A percentile compares a stretch with the other conserved stretches of the same genome.
phyloP scores from a whole-genome alignment of 169 alveolate species.

The Eimeria sp. region DNA sequence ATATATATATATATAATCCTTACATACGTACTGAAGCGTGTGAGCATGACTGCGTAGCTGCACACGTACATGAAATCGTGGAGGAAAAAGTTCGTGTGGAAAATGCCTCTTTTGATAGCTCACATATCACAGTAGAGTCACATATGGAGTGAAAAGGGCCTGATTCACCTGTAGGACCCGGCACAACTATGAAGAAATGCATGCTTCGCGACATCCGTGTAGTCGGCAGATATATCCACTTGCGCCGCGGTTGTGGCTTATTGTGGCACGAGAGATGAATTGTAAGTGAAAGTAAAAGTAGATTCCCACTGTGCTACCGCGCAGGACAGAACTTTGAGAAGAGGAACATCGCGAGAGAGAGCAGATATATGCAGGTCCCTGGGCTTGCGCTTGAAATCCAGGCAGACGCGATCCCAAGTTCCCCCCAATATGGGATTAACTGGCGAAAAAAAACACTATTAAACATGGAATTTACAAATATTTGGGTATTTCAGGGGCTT shows the following conservation, averaged over 20 bases:
- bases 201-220: neutral
- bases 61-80: neutral
- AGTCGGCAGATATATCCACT: neutral
- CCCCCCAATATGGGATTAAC: neutral
- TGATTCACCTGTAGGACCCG: neutral
- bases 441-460: neutral
- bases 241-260: neutral
- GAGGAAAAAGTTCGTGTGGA: neutral
- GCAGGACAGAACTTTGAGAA: neutral
- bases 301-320: neutral
- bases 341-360: neutral
- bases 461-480: neutral
- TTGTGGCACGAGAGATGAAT: neutral
- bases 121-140: neutral
- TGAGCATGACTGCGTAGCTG: neutral
- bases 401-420: neutral
- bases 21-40: no score
- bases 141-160: neutral
- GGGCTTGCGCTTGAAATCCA: neutral
- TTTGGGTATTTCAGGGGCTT: neutral
- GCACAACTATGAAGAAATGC: neutral
- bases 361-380: neutral
- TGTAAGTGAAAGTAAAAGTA: neutral
- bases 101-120: neutral
- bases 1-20: no score